A percentile compares a stretch with the other conserved stretches of the same genome.
Conservation (phyloP, 139 green algal genomes). For the Haematococcus sp. region DNA sequence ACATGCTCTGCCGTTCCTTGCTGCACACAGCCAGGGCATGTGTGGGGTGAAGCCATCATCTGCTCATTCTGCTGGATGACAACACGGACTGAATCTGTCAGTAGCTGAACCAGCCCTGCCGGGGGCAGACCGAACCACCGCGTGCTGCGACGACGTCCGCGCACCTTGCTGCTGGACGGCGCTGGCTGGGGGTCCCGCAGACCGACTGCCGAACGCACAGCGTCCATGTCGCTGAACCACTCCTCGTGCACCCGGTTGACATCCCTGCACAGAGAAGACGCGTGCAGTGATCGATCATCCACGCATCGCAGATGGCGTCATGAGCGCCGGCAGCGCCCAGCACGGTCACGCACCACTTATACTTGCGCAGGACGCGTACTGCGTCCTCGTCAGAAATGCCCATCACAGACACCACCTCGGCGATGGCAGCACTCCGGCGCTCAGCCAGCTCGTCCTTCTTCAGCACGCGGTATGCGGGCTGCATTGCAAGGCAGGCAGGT, state of each 20-base stretch:
- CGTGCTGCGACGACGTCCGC: too few relatives aligned
- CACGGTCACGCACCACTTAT: constrained; percentile 65
- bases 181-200: constrained; percentile 27
- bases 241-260: constrained; percentile 77
- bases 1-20: too few relatives aligned
- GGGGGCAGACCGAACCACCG: too few relatives aligned
- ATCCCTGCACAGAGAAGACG: constrained; percentile 56
- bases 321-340: too few relatives aligned
- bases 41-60: too few relatives aligned
- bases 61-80: too few relatives aligned
- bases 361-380: constrained; percentile 65
- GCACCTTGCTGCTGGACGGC: background rate
- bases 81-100: too few relatives aligned
- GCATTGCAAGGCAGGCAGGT: background rate
- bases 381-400: constrained; percentile 61
- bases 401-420: constrained; percentile 51
- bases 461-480: constrained; percentile 39
- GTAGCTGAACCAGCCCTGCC: too few relatives aligned
- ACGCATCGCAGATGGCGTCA: background rate
- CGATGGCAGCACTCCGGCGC: constrained; percentile 38
- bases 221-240: constrained; percentile 85
- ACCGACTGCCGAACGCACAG: constrained; percentile 65
- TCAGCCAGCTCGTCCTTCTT: constrained; percentile 32
- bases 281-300: too few relatives aligned
- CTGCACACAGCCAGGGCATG: too few relatives aligned